phyloP scores from a whole-genome alignment of 2,329 filamentous ascomycete genomes.

The Curvularia hawaiiensis region DNA sequence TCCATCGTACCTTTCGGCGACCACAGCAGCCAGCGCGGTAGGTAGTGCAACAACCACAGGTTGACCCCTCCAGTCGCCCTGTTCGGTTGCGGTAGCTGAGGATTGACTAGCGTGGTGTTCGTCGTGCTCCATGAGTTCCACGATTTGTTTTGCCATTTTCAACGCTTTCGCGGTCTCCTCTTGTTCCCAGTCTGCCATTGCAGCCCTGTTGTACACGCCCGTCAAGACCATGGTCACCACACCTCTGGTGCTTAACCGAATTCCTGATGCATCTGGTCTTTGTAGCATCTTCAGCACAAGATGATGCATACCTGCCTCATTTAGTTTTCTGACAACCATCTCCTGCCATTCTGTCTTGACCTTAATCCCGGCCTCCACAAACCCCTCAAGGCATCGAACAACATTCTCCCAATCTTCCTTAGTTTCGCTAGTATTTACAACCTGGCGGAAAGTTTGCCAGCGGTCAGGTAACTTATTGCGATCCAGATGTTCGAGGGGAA shows the following conservation, averaged over 20 bases:
- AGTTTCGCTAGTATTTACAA: conserved; percentile 29
- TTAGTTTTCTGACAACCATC: conserved; percentile 29
- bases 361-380: conserved; percentile 31
- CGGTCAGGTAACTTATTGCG: conserved; percentile 25
- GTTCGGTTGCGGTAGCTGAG: background rate
- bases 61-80: conserved; percentile 33
- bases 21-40: conserved; percentile 51
- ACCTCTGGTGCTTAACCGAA: conserved; percentile 25
- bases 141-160: conserved; percentile 46
- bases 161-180: conserved; percentile 47
- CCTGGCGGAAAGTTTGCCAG: conserved; percentile 15
- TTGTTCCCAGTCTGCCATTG: conserved; percentile 43
- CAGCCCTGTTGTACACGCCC: conserved; percentile 43
- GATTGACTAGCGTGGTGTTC: conserved; percentile 42
- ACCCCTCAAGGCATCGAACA: conserved; percentile 39
- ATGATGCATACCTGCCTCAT: conserved; percentile 28
- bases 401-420: conserved; percentile 45
- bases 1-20: conserved; percentile 45
- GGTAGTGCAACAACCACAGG: conserved; percentile 50
- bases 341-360: conserved; percentile 20
- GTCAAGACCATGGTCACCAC: conserved; percentile 44
- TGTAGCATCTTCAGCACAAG: conserved; percentile 40
- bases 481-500: conserved; percentile 42
- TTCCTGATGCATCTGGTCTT: conserved; percentile 29
- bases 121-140: conserved; percentile 49